phyloP scores from a whole-genome alignment of 1,139 yeast species.

The Yamadazyma aaseri region DNA sequence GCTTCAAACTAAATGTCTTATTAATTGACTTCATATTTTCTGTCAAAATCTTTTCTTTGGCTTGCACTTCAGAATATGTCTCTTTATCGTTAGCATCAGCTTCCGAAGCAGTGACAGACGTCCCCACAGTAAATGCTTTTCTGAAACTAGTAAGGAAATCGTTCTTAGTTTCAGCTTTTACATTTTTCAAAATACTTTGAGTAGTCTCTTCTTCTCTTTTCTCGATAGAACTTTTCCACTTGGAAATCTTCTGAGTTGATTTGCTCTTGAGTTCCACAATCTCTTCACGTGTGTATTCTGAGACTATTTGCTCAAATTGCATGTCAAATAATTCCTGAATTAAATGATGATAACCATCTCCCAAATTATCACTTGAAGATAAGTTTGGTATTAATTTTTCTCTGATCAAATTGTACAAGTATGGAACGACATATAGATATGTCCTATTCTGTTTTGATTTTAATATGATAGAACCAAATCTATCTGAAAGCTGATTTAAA shows the following conservation, averaged over 20 bases:
- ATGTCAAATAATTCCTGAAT: conserved; percentile 46
- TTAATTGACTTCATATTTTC: conserved; percentile 44
- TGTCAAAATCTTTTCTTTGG: conserved; percentile 43
- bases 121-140: conserved; percentile 53
- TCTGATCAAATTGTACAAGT: conserved; percentile 29
- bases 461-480: conserved; percentile 30
- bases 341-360: conserved; percentile 30
- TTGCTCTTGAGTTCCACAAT: conserved; percentile 28
- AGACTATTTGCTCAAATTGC: conserved; percentile 45
- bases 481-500: conserved; percentile 39
- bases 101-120: conserved; percentile 15
- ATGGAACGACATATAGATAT: conserved; percentile 33
- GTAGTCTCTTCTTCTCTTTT: conserved; percentile 42
- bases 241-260: conserved; percentile 25
- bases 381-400: conserved; percentile 25
- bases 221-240: conserved; percentile 36
- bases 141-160: conserved; percentile 59
- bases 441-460: conserved; percentile 26
- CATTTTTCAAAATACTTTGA: conserved; percentile 38
- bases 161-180: conserved; percentile 41
- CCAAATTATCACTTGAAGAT: conserved; percentile 31
- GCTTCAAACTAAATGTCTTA: conserved; percentile 40
- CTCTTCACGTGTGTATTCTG: conserved; percentile 52
- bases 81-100: conserved; percentile 18
- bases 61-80: conserved; percentile 40